Conservation (phyloP, 2,329 filamentous ascomycete species). For the Coniosporium tulheliwenetii region DNA sequence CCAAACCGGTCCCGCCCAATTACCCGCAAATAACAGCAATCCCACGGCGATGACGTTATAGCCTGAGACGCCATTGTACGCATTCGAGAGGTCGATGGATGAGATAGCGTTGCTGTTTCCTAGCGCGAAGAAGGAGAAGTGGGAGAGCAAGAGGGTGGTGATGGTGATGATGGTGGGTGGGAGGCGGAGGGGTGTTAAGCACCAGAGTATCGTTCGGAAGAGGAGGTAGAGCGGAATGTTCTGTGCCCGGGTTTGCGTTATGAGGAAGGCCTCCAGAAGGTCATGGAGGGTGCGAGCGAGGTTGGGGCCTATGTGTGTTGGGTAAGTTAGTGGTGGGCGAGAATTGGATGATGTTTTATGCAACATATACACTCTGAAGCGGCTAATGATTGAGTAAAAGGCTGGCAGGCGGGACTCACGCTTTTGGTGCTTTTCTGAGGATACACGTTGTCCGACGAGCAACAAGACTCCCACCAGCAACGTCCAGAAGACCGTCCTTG, state of each 20-base stretch:
- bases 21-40: slow-evolving; percentile 67
- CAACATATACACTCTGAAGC: no score
- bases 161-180: slow-evolving; percentile 43
- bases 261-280: slow-evolving; percentile 59
- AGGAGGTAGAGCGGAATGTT: slow-evolving; percentile 78
- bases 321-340: neutral
- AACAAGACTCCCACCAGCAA: no score
- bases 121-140: slow-evolving; percentile 74
- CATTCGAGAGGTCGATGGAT: slow-evolving; percentile 83
- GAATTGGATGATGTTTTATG: slow-evolving; percentile 7
- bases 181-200: slow-evolving; percentile 20
- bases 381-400: no score
- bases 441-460: no score
- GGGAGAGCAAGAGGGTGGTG: slow-evolving; percentile 61
- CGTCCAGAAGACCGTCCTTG: no score
- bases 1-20: slow-evolving; percentile 85
- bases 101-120: slow-evolving; percentile 92
- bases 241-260: slow-evolving; percentile 72
- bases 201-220: slow-evolving; percentile 47
- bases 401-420: no score
- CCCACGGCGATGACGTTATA: slow-evolving; percentile 77
- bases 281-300: slow-evolving; percentile 37
- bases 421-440: no score
- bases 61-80: slow-evolving; percentile 76
- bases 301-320: neutral